Conservation (phyloP, 2,329 filamentous ascomycete species). For the Monosporascus sp. region DNA sequence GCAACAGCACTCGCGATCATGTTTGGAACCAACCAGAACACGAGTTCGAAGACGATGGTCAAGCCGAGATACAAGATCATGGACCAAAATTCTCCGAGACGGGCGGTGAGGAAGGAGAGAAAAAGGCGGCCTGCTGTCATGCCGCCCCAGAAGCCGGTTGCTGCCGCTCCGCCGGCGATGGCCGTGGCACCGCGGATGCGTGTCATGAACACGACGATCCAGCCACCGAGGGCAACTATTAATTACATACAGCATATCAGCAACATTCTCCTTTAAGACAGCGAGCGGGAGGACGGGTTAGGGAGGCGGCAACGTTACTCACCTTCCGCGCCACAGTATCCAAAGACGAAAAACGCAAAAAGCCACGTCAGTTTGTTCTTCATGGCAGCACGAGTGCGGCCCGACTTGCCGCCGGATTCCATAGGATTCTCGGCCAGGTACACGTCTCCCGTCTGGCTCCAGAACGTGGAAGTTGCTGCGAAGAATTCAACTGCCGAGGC, state of each 20-base stretch:
- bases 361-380: constrained; percentile 58
- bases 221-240: constrained; percentile 50
- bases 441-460: constrained; percentile 51
- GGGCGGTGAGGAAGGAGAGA: neutral
- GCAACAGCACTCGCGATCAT: constrained; percentile 71
- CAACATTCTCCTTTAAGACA: too few species aligned
- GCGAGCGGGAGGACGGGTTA: too few species aligned
- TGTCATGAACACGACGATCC: constrained; percentile 85
- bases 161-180: constrained; percentile 56
- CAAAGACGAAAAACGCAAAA: constrained; percentile 65
- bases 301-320: constrained; percentile 25
- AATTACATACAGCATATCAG: too few species aligned
- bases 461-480: constrained; percentile 52
- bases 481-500: constrained; percentile 50
- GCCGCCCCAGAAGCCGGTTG: too few species aligned
- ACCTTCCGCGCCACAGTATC: constrained; percentile 75
- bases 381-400: constrained; percentile 41
- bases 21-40: constrained; percentile 58
- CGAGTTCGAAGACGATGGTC: constrained; percentile 63
- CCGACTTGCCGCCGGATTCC: constrained; percentile 32
- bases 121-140: neutral
- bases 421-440: constrained; percentile 41
- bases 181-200: constrained; percentile 60
- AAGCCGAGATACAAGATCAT: constrained; percentile 83
- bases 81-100: constrained; percentile 46